These are phyloP conservation scores for Raffaelea arxii DNA, from an alignment of 2,329 filamentous ascomycete genomes.

Conservation along the genomic window DNA sequence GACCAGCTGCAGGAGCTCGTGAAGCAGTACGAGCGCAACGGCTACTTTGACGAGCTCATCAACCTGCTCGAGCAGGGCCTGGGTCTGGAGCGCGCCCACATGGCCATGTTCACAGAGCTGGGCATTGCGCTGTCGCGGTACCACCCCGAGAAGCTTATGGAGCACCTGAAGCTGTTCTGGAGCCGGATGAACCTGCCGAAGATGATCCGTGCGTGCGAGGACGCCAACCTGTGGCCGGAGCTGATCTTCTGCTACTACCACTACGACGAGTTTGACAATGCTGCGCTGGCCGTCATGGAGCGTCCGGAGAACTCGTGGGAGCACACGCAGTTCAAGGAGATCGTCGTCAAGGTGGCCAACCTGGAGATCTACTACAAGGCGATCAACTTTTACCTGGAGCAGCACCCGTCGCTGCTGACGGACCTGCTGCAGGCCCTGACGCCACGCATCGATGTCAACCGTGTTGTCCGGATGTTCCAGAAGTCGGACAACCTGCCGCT, in stretches of 20 bases:
- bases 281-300: conserved; percentile 95
- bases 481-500: conserved; percentile 96
- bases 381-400: conserved; percentile 93
- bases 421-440: conserved; percentile 88
- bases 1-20: conserved; percentile 90
- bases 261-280: conserved; percentile 98
- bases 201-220: conserved; percentile 87
- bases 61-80: conserved; percentile 87
- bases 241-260: conserved; percentile 97
- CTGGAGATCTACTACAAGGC: conserved; percentile 98
- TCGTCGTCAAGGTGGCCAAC: conserved; percentile 94
- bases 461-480: conserved; percentile 98
- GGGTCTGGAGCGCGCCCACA: conserved; percentile 83
- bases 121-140: conserved; percentile 91
- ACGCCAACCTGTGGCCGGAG: conserved; percentile 94
- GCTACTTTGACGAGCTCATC: conserved; percentile 98
- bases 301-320: conserved; percentile 97
- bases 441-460: conserved; percentile 92
- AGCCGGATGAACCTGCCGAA: conserved; percentile 95
- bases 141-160: conserved; percentile 92
- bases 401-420: conserved; percentile 92
- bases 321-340: conserved; percentile 99
- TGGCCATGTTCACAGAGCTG: conserved; percentile 93
- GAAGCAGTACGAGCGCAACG: conserved; percentile 92
- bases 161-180: conserved; percentile 99